Evolutionary conservation across 176 grass and related monocot species (phyloP).

Genomic region (Cymbopogon citratus): DNA sequence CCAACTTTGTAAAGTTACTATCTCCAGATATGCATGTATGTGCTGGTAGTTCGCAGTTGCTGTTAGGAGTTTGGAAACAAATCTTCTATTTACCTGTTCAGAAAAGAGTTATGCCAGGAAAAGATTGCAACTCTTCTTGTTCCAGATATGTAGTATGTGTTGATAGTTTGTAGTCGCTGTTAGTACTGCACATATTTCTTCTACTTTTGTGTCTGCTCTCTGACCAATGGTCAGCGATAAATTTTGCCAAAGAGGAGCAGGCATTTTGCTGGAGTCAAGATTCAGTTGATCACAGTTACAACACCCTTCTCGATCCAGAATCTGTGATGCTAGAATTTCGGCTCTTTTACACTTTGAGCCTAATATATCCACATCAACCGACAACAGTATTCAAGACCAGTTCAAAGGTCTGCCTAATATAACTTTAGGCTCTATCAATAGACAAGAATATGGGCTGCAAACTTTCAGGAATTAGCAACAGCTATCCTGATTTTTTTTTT

Average conservation of each 20-base stretch:
- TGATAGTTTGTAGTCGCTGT: not conserved
- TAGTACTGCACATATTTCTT: not conserved
- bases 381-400: not conserved
- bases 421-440: too few relatives aligned
- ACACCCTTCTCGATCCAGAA: not conserved
- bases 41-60: not conserved
- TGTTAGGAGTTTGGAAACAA: not conserved
- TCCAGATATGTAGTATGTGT: not conserved
- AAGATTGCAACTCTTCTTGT: not conserved
- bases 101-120: not conserved
- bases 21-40: not conserved
- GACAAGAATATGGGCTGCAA: not conserved
- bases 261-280: not conserved
- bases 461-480: slow-evolving; percentile 7
- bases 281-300: not conserved
- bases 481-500: not conserved
- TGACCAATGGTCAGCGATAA: not conserved
- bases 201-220: not conserved
- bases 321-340: not conserved
- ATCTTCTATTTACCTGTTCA: not conserved
- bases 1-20: not conserved
- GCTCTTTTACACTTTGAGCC: not conserved
- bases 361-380: not conserved
- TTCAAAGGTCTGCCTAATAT: not conserved
- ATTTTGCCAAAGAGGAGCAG: not conserved